These are phyloP conservation scores for Epichloe sp. DNA, from an alignment of 2,329 filamentous ascomycete genomes.

Conservation along the genomic window DNA sequence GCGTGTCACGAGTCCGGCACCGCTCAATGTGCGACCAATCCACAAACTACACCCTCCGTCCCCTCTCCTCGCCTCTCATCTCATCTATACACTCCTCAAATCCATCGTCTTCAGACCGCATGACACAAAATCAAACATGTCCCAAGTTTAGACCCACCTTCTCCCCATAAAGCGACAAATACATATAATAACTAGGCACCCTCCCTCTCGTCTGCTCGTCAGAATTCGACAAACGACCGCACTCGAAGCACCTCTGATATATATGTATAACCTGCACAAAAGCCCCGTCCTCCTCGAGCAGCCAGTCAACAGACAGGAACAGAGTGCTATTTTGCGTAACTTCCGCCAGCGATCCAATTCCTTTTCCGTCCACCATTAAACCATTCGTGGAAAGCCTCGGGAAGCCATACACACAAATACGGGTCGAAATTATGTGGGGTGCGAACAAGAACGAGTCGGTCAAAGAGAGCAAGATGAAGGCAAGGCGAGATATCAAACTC, in stretches of 20 bases:
- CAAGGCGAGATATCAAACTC: slow-evolving; percentile 29
- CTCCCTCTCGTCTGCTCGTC: slow-evolving; percentile 4
- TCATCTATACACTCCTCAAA: slow-evolving; percentile 13
- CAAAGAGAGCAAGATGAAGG: slow-evolving; percentile 15
- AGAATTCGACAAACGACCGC: neutral
- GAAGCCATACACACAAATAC: slow-evolving; percentile 2
- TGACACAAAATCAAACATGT: slow-evolving; percentile 13
- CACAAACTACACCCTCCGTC: slow-evolving; percentile 8
- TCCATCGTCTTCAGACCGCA: slow-evolving; percentile 18
- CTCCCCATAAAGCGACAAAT: slow-evolving; percentile 18
- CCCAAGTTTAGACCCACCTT: slow-evolving; percentile 19
- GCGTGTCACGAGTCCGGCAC: slow-evolving; percentile 23
- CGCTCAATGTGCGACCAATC: slow-evolving; percentile 9
- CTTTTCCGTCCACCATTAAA: neutral
- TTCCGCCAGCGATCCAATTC: neutral
- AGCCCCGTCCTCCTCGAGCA: slow-evolving; percentile 6
- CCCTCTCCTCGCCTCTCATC: slow-evolving; percentile 9
- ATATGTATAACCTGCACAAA: neutral
- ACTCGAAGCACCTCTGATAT: neutral
- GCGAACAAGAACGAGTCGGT: neutral
- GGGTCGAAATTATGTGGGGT: slow-evolving; percentile 2
- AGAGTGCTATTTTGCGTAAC: neutral
- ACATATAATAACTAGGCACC: slow-evolving; percentile 17
- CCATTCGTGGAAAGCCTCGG: neutral
- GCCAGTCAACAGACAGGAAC: neutral